A percentile compares a stretch with the other conserved stretches of the same genome.
Conservation (phyloP, 2,329 filamentous ascomycete genomes). For the Alternaria hordeiaustralica region DNA sequence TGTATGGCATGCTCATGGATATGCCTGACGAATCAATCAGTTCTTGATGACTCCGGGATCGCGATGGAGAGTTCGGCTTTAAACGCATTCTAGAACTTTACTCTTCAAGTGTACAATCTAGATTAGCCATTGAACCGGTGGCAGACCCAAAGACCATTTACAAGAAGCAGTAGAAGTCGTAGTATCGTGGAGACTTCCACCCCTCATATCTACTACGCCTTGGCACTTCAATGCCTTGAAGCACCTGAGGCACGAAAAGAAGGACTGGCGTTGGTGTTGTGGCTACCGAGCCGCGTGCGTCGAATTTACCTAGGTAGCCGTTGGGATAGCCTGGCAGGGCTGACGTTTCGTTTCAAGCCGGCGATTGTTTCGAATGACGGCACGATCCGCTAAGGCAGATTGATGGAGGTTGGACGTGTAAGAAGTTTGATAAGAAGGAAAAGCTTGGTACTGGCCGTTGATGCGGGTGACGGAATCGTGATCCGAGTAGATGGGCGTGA, state of each 20-base stretch:
- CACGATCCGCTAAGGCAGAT: constrained; percentile 19
- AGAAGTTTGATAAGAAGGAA: constrained; percentile 27
- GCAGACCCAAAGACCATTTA: not conserved
- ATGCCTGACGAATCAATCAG: not conserved
- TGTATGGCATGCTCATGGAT: not conserved
- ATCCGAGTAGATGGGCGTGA: not conserved
- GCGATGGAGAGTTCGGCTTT: not conserved
- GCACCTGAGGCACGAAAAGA: not conserved
- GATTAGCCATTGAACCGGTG: not conserved
- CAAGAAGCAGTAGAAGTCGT: not conserved
- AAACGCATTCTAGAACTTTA: not conserved
- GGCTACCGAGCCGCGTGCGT: not conserved
- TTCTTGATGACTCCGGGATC: not conserved
- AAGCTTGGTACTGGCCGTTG: constrained; percentile 16
- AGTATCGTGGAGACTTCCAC: not conserved
- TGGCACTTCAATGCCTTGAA: not conserved
- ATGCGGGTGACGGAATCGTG: constrained; percentile 11
- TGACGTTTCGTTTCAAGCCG: constrained; percentile 25
- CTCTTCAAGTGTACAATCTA: not conserved
- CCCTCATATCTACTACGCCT: not conserved
- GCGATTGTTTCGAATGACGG: constrained; percentile 23
- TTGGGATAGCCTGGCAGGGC: constrained; percentile 2
- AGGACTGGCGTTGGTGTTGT: not conserved
- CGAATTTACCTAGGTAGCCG: not conserved
- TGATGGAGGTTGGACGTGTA: constrained; percentile 10